phyloP scores from a whole-genome alignment of 2,329 filamentous ascomycete genomes.

The Ophiostoma ulmi region DNA sequence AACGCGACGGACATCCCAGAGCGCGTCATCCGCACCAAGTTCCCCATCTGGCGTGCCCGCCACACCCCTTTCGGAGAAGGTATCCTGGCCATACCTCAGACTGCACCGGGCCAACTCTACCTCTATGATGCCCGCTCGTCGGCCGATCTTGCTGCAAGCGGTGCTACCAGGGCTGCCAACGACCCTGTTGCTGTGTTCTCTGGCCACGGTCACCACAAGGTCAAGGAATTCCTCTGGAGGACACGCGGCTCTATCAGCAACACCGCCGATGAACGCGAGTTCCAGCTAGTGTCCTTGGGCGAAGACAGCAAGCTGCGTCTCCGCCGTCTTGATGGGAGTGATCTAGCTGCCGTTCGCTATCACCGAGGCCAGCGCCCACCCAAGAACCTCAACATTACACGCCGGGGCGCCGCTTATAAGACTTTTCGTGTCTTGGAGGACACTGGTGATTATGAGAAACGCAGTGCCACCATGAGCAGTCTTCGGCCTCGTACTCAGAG shows the following conservation, averaged over 20 bases:
- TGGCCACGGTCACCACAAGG: conserved; percentile 61
- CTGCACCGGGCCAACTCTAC: conserved; percentile 77
- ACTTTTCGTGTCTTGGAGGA: conserved; percentile 73
- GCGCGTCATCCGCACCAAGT: conserved; percentile 72
- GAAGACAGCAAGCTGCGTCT: conserved; percentile 77
- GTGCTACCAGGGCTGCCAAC: conserved; percentile 33
- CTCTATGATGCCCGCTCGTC: conserved; percentile 63
- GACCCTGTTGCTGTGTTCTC: conserved; percentile 54
- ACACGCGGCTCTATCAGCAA: conserved; percentile 62
- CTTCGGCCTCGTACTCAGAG: conserved; percentile 40
- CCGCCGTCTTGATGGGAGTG: conserved; percentile 62
- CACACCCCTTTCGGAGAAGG: conserved; percentile 88
- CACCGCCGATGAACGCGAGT: conserved; percentile 76
- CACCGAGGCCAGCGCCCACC: conserved; percentile 61
- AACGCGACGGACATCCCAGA: conserved; percentile 61
- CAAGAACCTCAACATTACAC: conserved; percentile 65
- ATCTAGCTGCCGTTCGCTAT: conserved; percentile 66
- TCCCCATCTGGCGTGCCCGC: conserved; percentile 84
- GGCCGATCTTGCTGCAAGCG: conserved; percentile 36
- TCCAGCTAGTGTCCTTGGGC: conserved; percentile 90
- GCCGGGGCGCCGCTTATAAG: conserved; percentile 79
- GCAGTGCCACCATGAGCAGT: conserved; percentile 58
- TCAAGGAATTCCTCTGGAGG: conserved; percentile 90
- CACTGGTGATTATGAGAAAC: conserved; percentile 52
- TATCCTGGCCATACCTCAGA: conserved; percentile 85